Evolutionary conservation across 805 yeast species (phyloP).

Genomic region (Sugiyamaella qingdaonensis): DNA sequence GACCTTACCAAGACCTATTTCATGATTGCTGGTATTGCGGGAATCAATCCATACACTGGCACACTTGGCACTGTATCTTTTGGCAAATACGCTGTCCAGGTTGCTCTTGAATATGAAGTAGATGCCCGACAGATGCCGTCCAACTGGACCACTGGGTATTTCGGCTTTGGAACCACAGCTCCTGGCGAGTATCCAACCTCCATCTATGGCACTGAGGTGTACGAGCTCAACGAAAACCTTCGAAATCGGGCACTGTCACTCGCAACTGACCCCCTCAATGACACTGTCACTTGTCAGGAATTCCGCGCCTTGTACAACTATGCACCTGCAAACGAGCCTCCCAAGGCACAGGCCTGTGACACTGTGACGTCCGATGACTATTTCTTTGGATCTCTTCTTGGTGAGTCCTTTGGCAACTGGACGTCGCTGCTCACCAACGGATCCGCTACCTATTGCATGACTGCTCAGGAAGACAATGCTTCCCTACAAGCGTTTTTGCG

Average conservation of each 20-base stretch:
- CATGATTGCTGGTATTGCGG: conserved; percentile 63
- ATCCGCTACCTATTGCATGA: conserved; percentile 53
- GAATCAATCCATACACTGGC: conserved; percentile 53
- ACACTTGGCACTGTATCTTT: conserved; percentile 59
- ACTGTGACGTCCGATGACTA: conserved; percentile 57
- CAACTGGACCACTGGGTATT: conserved; percentile 61
- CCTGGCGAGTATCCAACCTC: conserved; percentile 49
- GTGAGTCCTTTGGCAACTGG: conserved; percentile 47
- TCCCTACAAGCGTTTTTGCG: conserved; percentile 56
- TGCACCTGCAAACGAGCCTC: conserved; percentile 48
- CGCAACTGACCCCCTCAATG: conserved; percentile 37
- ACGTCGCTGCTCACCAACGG: conserved; percentile 53
- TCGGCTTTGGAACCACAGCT: conserved; percentile 48
- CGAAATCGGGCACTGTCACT: conserved; percentile 54
- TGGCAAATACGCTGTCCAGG: conserved; percentile 59
- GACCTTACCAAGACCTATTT: conserved; percentile 59
- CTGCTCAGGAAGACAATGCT: conserved; percentile 69
- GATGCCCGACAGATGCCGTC: conserved; percentile 47
- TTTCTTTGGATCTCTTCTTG: conserved; percentile 51
- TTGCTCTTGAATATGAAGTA: conserved; percentile 54
- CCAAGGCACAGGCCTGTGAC: conserved; percentile 52
- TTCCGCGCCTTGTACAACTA: conserved; percentile 48
- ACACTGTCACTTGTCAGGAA: conserved; percentile 39
- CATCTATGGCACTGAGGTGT: conserved; percentile 62
- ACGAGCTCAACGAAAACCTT: conserved; percentile 55